Percentiles rank a stretch among this genome's conserved stretches.
Conservation (phyloP, 345 rosid genomes). For the Citrus cavaleriei region DNA sequence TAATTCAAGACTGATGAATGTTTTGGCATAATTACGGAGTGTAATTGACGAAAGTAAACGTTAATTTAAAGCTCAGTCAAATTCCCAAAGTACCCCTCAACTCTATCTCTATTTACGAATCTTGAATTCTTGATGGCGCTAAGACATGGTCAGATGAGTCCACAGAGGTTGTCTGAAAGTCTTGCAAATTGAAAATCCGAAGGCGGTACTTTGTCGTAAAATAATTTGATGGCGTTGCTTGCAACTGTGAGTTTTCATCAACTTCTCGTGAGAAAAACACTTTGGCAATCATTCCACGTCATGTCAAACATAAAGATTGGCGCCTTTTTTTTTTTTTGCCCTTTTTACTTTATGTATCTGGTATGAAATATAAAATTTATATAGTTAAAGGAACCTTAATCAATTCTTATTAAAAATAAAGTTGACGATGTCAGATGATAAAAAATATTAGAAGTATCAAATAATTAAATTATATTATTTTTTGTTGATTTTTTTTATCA, state of each 20-base stretch:
- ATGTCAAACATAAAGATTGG: neutral
- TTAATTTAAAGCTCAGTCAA: neutral
- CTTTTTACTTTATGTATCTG: too few species aligned
- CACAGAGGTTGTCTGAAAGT: slow-evolving; percentile 17
- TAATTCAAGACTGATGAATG: neutral
- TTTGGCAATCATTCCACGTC: neutral
- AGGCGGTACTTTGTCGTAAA: neutral
- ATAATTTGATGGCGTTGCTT: neutral
- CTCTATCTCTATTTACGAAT: slow-evolving; percentile 16
- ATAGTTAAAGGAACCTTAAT: too few species aligned
- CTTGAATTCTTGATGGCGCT: neutral
- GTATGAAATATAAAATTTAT: too few species aligned
- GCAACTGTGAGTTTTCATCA: neutral
- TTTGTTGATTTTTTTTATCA: too few species aligned
- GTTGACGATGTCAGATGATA: neutral
- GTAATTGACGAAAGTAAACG: slow-evolving; percentile 16
- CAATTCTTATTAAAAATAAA: too few species aligned
- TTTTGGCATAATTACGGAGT: slow-evolving; percentile 17
- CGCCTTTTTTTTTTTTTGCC: too few species aligned
- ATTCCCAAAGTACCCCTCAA: slow-evolving; percentile 28
- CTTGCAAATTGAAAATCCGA: slow-evolving; percentile 10
- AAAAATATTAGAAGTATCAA: too few species aligned
- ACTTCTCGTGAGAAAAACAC: neutral
- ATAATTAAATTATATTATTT: too few species aligned
- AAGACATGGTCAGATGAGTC: slow-evolving; percentile 22